These are phyloP conservation scores for Fomitiporia mediterranea DNA, from an alignment of 1,284 basidiomycete genomes.

Conservation along the genomic window DNA sequence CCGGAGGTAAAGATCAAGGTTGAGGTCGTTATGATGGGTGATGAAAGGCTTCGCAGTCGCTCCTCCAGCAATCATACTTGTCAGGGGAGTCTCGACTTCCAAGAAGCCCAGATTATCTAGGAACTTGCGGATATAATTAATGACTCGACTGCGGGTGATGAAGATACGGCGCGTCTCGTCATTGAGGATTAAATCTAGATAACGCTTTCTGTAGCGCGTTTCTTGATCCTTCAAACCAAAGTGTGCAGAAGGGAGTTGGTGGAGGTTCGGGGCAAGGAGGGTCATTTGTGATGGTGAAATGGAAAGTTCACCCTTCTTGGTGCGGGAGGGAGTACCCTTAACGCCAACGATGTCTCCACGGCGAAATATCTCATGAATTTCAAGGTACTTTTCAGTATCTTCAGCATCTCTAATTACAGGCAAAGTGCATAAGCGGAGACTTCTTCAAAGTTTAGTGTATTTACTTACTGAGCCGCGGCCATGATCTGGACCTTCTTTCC, in stretches of 20 bases:
- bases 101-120: constrained; percentile 93
- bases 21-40: constrained; percentile 98
- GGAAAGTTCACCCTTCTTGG: constrained; percentile 95
- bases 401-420: constrained; percentile 54
- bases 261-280: constrained; percentile 93
- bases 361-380: constrained; percentile 82
- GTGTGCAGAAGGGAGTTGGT: constrained; percentile 89
- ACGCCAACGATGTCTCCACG: constrained; percentile 97
- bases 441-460: neutral
- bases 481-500: constrained; percentile 95
- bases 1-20: constrained; percentile 97
- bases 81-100: constrained; percentile 99
- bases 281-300: constrained; percentile 80
- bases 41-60: constrained; percentile 98
- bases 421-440: neutral
- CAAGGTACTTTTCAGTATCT: constrained; percentile 66
- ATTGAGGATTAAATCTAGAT: constrained; percentile 97
- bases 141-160: constrained; percentile 81
- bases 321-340: constrained; percentile 83
- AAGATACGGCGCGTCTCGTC: constrained; percentile 89
- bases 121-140: constrained; percentile 91
- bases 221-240: constrained; percentile 96
- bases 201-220: constrained; percentile 97
- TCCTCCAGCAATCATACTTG: constrained; percentile 94
- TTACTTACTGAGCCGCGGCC: constrained; percentile 80